Evolutionary conservation across 306 rosid genomes (phyloP), one percentile per base, ranked within the genome.

Genomic region (Trichosanthes cucumerina): DNA sequence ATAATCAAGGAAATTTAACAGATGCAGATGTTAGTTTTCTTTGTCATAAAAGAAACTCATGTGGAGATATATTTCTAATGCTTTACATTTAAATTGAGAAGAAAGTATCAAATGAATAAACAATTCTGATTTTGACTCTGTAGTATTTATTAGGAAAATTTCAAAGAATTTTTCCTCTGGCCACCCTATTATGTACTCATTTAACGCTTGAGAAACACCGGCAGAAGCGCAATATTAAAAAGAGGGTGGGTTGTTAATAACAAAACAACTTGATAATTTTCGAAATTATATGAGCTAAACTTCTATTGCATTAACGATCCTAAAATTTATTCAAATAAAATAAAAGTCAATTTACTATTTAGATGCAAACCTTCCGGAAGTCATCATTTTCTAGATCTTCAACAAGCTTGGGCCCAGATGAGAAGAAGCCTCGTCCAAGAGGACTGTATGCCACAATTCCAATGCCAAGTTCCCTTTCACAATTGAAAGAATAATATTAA

Each of bases 371-470:
- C 96, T 88, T 81, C 5, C 92, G 82, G 53, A 18, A 76, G 62
- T 91, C 92, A 63, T 63, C 44, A 5, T 70, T 7, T 1, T 74
- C 0, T 7, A 89, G 75, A 28, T 10, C 85, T 21, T 87, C 89
- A 3, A 89, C 12, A 2, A 82, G 4, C 63, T 88, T 87, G 0
- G 89, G 5, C 36, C 96, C 93, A 0, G 84, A 81, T 4, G 96
- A 77, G 26, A 91, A 80, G 89, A 91, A 89, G 6, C 96, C 96
- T 74, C 86, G 79, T 63, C 92, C 93, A 1, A 91, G 88, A 60
- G 93, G 93, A 18, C 57, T 46, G 18, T 7, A 82, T 41, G 75
- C 75, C 52, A 68, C 75, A 68, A 68, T 68, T 23, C 90, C 96
- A 65, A 89, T 89, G 23, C 91, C 90, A 16, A 91, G 88, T 47